phyloP scores from a whole-genome alignment of 2,329 filamentous ascomycete genomes.

The Septoria linicola region DNA sequence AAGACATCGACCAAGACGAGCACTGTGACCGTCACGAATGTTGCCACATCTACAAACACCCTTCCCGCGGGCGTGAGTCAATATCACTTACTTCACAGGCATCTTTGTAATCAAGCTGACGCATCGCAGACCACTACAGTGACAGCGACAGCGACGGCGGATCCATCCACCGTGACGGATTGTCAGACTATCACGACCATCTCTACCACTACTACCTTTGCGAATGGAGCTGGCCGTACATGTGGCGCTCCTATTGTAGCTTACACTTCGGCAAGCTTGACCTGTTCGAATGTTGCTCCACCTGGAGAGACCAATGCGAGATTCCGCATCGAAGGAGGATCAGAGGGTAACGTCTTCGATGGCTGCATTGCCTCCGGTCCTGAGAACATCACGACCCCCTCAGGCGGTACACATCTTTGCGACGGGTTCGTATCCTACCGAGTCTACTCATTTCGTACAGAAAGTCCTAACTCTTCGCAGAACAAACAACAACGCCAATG shows the following conservation, averaged over 20 bases:
- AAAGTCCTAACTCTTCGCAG: no score
- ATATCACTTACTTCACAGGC: background rate
- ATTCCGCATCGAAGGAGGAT: slow-evolving; percentile 29
- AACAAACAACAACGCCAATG: slow-evolving; percentile 18
- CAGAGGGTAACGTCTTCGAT: slow-evolving; percentile 27
- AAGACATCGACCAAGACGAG: slow-evolving; percentile 1
- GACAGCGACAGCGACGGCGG: background rate
- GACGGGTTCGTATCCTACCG: no score
- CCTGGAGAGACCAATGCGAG: slow-evolving; percentile 5
- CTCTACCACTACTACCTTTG: slow-evolving; percentile 3
- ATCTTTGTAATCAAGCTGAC: background rate
- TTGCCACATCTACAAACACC: background rate
- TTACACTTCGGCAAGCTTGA: background rate
- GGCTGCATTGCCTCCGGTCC: slow-evolving; percentile 22
- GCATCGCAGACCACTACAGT: background rate
- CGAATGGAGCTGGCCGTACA: no score
- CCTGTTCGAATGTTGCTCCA: background rate
- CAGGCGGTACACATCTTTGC: slow-evolving; percentile 25
- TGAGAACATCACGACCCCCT: slow-evolving; percentile 24
- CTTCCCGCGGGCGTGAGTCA: background rate
- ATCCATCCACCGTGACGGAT: background rate
- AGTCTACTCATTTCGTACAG: no score
- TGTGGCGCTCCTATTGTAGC: no score
- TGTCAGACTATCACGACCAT: background rate
- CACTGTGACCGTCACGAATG: no score